Percentiles rank a stretch among this genome's conserved stretches.
Conservation (phyloP, 2,329 filamentous ascomycete species). For the Chrysoporthe austroafricana region DNA sequence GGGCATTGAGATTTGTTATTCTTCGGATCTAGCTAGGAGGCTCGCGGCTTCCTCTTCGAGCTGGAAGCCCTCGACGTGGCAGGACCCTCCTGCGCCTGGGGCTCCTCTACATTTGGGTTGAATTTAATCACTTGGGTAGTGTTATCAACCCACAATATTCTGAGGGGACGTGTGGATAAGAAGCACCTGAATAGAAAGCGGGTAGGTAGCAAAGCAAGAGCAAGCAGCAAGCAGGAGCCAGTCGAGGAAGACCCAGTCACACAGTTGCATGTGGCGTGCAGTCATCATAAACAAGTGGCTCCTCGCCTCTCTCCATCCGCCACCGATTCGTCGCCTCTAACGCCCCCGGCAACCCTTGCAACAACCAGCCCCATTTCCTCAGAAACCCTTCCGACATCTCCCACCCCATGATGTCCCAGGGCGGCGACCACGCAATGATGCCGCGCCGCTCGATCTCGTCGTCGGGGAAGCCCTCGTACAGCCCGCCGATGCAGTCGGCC, state of each 20-base stretch:
- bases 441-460: slow-evolving; percentile 45
- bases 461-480: slow-evolving; percentile 49
- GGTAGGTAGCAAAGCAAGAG: too few species aligned
- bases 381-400: slow-evolving; percentile 41
- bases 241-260: not conserved
- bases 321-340: slow-evolving; percentile 44
- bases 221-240: too few species aligned
- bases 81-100: too few species aligned
- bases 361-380: not conserved
- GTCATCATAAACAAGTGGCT: slow-evolving; percentile 36
- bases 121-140: too few species aligned
- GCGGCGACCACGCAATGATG: slow-evolving; percentile 47
- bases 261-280: slow-evolving; percentile 26
- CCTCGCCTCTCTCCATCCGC: slow-evolving; percentile 39
- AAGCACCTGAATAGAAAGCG: too few species aligned
- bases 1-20: too few species aligned
- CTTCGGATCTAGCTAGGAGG: too few species aligned
- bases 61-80: too few species aligned
- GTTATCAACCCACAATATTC: too few species aligned
- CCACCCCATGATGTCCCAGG: slow-evolving; percentile 45
- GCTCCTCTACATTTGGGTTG: too few species aligned
- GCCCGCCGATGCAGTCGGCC: slow-evolving; percentile 46
- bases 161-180: too few species aligned
- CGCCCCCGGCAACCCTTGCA: slow-evolving; percentile 28
- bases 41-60: too few species aligned